These are phyloP conservation scores for Fomitopsis schrenkii DNA, from an alignment of 1,284 basidiomycete genomes.

Conservation along the genomic window DNA sequence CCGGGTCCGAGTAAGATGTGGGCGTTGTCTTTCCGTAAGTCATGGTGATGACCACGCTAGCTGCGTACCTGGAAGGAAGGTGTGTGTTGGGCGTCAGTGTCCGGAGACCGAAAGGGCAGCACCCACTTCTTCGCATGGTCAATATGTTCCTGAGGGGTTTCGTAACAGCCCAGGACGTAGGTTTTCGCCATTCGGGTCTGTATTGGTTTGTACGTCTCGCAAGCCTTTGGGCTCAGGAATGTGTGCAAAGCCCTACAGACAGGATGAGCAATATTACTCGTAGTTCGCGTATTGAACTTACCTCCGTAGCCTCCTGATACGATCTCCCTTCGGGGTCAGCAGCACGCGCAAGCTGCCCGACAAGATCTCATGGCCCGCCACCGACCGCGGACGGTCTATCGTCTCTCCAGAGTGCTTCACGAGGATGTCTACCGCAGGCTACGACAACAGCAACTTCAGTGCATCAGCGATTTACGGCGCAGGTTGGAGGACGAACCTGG, in stretches of 20 bases:
- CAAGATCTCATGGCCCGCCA: constrained; percentile 22
- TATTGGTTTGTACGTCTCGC: constrained; percentile 42
- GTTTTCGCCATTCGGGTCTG: constrained; percentile 43
- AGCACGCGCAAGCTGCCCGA: constrained; percentile 23
- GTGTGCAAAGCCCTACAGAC: constrained; percentile 42
- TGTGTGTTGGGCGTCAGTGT: no score
- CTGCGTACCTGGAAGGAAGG: constrained; percentile 46
- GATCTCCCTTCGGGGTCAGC: constrained; percentile 16
- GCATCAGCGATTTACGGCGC: not conserved
- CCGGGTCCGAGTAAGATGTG: constrained; percentile 50
- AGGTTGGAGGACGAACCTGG: constrained; percentile 17
- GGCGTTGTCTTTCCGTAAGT: constrained; percentile 57
- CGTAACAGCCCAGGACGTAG: constrained; percentile 49
- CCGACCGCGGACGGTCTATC: constrained; percentile 20
- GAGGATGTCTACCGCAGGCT: constrained; percentile 27
- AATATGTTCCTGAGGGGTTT: constrained; percentile 44
- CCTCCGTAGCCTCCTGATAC: constrained; percentile 21
- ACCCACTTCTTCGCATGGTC: constrained; percentile 45
- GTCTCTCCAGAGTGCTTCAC: constrained; percentile 27
- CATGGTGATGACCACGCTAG: constrained; percentile 59
- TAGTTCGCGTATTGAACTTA: constrained; percentile 5
- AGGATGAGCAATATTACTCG: not conserved
- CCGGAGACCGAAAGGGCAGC: no score
- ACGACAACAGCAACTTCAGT: not conserved
- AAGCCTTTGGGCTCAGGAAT: constrained; percentile 45